Evolutionary conservation across 2,329 filamentous ascomycete species (phyloP).

Genomic region (Ceratocystis alfenasii): DNA sequence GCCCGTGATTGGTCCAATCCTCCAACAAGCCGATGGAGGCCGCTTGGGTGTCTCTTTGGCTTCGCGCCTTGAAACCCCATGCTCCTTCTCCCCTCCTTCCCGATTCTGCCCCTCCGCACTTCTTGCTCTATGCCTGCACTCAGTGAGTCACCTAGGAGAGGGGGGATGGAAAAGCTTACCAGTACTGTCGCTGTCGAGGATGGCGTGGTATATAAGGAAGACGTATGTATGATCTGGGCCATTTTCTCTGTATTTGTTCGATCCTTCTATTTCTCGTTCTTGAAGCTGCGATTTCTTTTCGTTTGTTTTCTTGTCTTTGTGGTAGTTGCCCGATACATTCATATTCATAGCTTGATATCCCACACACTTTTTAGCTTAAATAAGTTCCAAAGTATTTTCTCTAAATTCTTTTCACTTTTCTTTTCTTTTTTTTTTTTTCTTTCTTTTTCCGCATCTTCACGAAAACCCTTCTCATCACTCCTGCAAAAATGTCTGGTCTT

Average conservation of each 20-base stretch:
- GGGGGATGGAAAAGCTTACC: not conserved
- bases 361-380: not conserved
- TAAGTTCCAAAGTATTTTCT: not conserved
- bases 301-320: not conserved
- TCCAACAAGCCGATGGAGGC: constrained; percentile 1
- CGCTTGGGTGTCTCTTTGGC: constrained; percentile 5
- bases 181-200: not conserved
- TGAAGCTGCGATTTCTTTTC: too few species aligned
- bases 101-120: constrained; percentile 1
- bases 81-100: not conserved
- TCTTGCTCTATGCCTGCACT: not conserved
- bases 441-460: not conserved
- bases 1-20: constrained; percentile 2
- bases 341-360: not conserved
- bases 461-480: not conserved
- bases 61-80: not conserved
- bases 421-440: not conserved
- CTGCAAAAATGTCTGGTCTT: constrained; percentile 14
- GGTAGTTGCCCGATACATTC: not conserved
- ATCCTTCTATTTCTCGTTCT: not conserved
- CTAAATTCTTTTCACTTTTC: not conserved
- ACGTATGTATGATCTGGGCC: not conserved
- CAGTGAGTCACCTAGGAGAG: not conserved
- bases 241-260: not conserved
- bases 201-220: constrained; percentile 2